phyloP scores from a whole-genome alignment of 179 eudicot species.

The Spinacia oleracea region DNA sequence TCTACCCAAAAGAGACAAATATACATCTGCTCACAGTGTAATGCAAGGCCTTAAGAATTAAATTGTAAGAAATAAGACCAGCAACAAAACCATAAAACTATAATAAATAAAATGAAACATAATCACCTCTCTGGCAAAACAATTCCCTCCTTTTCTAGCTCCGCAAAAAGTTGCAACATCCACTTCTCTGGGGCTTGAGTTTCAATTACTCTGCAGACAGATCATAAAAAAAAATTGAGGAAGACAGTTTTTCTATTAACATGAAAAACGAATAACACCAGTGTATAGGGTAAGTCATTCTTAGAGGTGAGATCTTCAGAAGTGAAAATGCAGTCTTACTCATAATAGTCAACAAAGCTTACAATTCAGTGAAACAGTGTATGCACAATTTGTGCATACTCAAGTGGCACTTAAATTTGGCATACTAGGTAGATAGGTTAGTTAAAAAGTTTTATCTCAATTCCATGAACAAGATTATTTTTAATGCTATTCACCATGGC shows the following conservation, averaged over 20 bases:
- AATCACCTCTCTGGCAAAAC: conserved; percentile 59
- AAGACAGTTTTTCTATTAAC: background rate
- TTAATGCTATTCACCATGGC: background rate
- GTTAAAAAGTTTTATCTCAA: background rate
- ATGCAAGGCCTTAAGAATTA: background rate
- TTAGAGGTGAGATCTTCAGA: background rate
- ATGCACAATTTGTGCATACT: conserved; percentile 3
- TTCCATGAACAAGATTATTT: background rate
- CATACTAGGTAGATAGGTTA: background rate
- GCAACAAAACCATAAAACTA: background rate
- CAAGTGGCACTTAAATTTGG: background rate
- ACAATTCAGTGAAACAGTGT: background rate
- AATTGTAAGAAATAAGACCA: background rate
- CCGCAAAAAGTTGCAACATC: conserved; percentile 45
- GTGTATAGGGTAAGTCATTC: background rate
- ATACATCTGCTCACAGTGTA: background rate
- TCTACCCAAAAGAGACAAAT: background rate
- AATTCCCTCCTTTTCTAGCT: conserved; percentile 64
- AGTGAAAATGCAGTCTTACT: background rate
- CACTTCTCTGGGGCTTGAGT: conserved; percentile 35
- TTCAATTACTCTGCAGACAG: conserved; percentile 25
- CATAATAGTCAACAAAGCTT: conserved; percentile 2
- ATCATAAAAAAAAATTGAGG: conserved; percentile 28
- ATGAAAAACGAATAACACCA: background rate
- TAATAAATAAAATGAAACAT: conserved; percentile 8